Evolutionary conservation across 148 eudicot species (phyloP).

Genomic region (Arbutus unedo): DNA sequence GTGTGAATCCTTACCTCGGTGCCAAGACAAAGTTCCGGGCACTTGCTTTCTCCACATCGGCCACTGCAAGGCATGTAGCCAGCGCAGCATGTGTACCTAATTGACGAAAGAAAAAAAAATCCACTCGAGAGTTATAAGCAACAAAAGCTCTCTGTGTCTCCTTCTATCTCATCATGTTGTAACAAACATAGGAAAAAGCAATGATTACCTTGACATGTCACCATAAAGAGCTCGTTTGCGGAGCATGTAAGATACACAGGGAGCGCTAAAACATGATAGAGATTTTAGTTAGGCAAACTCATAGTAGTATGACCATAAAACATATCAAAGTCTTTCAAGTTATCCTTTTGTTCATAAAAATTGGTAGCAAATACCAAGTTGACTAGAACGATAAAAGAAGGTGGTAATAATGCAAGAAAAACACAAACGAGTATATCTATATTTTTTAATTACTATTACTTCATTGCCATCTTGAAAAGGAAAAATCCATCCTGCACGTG

Average conservation of each 20-base stretch:
- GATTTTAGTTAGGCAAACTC: conserved; percentile 2
- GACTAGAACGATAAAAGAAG: background rate
- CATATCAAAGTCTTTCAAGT: background rate
- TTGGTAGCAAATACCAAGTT: background rate
- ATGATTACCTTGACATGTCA: conserved; percentile 82
- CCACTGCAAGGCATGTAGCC: conserved; percentile 99
- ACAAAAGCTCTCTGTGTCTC: background rate
- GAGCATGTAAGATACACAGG: conserved; percentile 83
- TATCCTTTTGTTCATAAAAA: background rate
- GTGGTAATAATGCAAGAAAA: too few relatives aligned
- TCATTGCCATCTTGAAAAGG: background rate
- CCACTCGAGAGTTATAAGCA: background rate
- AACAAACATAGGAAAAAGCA: background rate
- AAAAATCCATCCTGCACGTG: background rate
- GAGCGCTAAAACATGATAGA: conserved; percentile 48
- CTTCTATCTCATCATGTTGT: background rate
- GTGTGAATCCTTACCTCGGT: conserved; percentile 38
- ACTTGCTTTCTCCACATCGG: conserved; percentile 67
- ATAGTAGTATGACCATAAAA: background rate
- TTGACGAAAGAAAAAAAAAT: background rate
- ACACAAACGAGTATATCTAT: too few relatives aligned
- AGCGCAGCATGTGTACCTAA: conserved; percentile 87
- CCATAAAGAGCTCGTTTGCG: conserved; percentile 91
- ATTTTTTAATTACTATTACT: background rate
- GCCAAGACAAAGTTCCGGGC: conserved; percentile 10